Base-by-base conservation (phyloP, 345 rosid genomes). In the Brassica juncea region DNA sequence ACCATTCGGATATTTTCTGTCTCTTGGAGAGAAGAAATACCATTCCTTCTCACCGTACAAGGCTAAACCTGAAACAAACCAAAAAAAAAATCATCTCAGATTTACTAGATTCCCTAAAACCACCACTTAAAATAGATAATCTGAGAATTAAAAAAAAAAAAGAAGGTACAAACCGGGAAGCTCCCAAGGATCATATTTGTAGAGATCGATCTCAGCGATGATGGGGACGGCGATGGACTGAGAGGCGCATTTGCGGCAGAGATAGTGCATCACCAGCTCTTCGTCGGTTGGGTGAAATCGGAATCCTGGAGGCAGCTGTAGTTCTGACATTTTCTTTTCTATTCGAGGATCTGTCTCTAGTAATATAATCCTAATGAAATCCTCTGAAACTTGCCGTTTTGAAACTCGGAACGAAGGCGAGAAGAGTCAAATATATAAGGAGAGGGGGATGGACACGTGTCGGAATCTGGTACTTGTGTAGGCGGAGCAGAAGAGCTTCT, bases 281-380 rank as follows among this genome's bases (percentile, higher is more conserved):
- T 92, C 97, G 6, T 94, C 97, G 16, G 98, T 92, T 3, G 98
- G 98, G 79, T 94, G 94, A 81, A 94, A 94, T 21, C 99, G 77
- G 87, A 94, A 94, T 0, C 99, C 99, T 0, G 99, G 91, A 3
- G 97, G 99, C 47, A 94, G 44, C 75, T 91, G 88, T 52, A 92
- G 71, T 4, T 80, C 89, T 54, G 86, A 83, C 68, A 82, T 44
- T 44, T 11, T 19, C 21, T 44, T 35, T 32, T 32, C 49, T 42
- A 42, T 35, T 35, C 9, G 8, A 2, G 47, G 47, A 39, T 39
- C 47, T 39, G 12, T 8, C 34, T 31, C 5, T 31, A 31, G 34
- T 31, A 31, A 31, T 3, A 31, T 3, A 31, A 31, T 3, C 6
- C 42, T 35, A 35, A 35, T 35, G 7, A 35, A 37, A 44, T 11